A percentile compares a stretch with the other conserved stretches of the same genome.
phyloP scores from a whole-genome alignment of 352 stramenopile genomes.

The Phytophthora rubi region DNA sequence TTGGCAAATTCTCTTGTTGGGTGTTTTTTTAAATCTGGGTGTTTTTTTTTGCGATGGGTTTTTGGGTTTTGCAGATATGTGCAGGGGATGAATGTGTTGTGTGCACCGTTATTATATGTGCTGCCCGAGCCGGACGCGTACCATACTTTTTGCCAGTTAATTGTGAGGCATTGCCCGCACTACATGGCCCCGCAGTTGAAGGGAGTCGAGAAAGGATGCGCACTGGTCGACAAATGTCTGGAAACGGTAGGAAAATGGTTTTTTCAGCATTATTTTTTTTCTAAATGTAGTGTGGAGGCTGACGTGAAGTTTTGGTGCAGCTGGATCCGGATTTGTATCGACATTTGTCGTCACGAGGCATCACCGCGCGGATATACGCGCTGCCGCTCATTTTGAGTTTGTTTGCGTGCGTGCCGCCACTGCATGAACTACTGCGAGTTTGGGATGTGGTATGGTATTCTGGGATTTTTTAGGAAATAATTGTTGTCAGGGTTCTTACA shows the following conservation, averaged over 20 bases:
- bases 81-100: constrained; percentile 94
- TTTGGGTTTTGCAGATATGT: constrained; percentile 68
- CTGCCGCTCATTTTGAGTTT: constrained; percentile 90
- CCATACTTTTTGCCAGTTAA: constrained; percentile 89
- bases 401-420: constrained; percentile 89
- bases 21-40: not conserved
- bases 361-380: constrained; percentile 88
- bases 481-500: not conserved
- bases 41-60: not conserved
- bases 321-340: constrained; percentile 84
- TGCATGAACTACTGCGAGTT: constrained; percentile 88
- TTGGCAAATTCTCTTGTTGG: not conserved
- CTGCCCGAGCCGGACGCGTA: constrained; percentile 92
- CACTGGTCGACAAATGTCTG: constrained; percentile 84
- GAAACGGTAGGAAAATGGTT: constrained; percentile 51
- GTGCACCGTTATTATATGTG: constrained; percentile 91
- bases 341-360: constrained; percentile 75
- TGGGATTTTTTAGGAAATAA: not conserved
- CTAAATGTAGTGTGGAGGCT: not conserved
- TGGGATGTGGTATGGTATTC: constrained; percentile 85
- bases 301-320: constrained; percentile 29
- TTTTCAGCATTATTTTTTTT: constrained; percentile 1
- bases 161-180: constrained; percentile 88
- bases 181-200: constrained; percentile 91
- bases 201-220: constrained; percentile 81